A percentile compares a stretch with the other conserved stretches of the same genome.
phyloP scores from a whole-genome alignment of 345 rosid species.

The Populus nigra region DNA sequence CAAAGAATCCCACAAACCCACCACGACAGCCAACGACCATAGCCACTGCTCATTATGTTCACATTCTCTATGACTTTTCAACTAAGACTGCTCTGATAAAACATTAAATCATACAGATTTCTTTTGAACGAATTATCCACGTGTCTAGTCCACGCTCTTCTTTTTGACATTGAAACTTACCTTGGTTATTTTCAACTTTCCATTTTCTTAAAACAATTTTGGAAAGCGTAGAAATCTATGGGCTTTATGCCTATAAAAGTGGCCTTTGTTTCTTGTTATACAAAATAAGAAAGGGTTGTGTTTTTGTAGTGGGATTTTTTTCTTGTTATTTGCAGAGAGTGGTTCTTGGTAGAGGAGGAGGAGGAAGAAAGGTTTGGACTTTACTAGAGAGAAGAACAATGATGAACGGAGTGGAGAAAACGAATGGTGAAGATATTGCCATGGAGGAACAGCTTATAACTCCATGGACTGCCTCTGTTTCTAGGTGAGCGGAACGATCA shows the following conservation, averaged over 20 bases:
- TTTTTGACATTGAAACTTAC: conserved; percentile 24
- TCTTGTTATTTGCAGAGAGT: conserved; percentile 24
- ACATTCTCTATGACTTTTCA: neutral
- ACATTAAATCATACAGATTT: too few species aligned
- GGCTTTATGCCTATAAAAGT: conserved; percentile 23
- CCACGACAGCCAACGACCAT: neutral
- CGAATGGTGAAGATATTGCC: conserved; percentile 78
- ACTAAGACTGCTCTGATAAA: neutral
- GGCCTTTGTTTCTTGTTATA: neutral
- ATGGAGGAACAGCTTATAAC: conserved; percentile 83
- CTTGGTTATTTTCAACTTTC: conserved; percentile 21
- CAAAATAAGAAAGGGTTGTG: neutral
- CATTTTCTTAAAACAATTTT: neutral
- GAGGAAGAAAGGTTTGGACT: conserved; percentile 28
- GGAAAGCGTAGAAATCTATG: neutral
- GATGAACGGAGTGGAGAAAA: conserved; percentile 49
- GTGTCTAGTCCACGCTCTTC: conserved; percentile 17
- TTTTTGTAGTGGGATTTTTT: conserved; percentile 3
- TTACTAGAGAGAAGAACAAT: conserved; percentile 30
- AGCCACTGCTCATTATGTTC: too few species aligned
- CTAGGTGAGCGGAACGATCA: conserved; percentile 53
- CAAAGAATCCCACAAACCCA: neutral
- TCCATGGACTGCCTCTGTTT: conserved; percentile 85
- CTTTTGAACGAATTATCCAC: conserved; percentile 18
- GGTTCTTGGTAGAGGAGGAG: conserved; percentile 19